phyloP scores from a whole-genome alignment of 129 eudicot species.

The Gnaphalium uliginosum region DNA sequence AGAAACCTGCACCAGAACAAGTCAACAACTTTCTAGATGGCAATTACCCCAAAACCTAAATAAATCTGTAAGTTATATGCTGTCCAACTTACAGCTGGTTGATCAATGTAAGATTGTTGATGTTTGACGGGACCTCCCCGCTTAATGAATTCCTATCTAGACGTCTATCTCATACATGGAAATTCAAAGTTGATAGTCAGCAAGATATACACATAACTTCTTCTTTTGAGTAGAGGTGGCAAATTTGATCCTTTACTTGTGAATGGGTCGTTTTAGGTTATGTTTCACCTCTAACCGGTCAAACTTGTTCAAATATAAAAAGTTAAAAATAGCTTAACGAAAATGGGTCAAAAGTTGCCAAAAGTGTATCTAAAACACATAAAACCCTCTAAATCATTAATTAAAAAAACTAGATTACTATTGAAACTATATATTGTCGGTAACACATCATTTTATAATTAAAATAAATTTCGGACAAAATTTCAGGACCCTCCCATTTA shows the following conservation, averaged over 20 bases:
- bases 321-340: neutral
- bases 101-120: constrained; percentile 60
- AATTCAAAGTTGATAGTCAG: neutral
- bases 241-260: neutral
- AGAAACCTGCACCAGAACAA: constrained; percentile 51
- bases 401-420: too few species aligned
- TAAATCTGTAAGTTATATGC: constrained; percentile 2
- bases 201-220: neutral
- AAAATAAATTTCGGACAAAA: neutral
- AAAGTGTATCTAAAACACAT: too few species aligned
- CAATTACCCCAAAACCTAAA: neutral
- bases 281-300: neutral
- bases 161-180: constrained; percentile 47
- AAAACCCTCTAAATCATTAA: too few species aligned
- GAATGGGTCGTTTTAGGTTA: neutral
- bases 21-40: constrained; percentile 5
- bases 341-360: neutral
- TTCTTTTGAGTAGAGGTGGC: neutral
- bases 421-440: too few species aligned
- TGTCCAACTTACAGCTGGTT: constrained; percentile 67
- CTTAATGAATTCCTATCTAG: constrained; percentile 63
- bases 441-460: too few species aligned
- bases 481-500: too few species aligned
- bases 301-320: neutral
- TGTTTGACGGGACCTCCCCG: constrained; percentile 66